phyloP scores from a whole-genome alignment of 176 grass and related monocot genomes.

The Rhynchospora breviuscula region DNA sequence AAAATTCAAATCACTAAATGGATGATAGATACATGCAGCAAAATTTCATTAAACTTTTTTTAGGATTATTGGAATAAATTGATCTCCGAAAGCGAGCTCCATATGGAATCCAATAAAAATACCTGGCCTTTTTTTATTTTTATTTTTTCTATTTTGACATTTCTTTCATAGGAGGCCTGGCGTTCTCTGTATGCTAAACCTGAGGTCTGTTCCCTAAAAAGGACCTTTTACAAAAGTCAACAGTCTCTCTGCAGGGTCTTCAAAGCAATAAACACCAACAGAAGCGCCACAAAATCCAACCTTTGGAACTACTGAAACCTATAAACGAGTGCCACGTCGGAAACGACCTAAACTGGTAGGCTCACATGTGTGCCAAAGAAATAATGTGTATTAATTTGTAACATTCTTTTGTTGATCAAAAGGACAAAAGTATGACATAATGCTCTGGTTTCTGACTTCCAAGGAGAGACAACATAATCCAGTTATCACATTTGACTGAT shows the following conservation, averaged over 20 bases:
- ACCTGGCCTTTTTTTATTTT: background rate
- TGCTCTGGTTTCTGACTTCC: slow-evolving; percentile 22
- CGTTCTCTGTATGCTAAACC: slow-evolving; percentile 25
- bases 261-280: slow-evolving; percentile 15
- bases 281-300: background rate
- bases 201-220: slow-evolving; percentile 26
- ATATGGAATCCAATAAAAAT: background rate
- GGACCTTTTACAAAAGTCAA: slow-evolving; percentile 23
- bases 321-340: background rate
- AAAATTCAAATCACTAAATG: too few species aligned
- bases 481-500: slow-evolving; percentile 25
- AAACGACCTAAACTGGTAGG: background rate
- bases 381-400: slow-evolving; percentile 1
- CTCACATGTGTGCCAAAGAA: slow-evolving; percentile 17
- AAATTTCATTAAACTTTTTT: too few species aligned
- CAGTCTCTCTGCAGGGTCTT: slow-evolving; percentile 16
- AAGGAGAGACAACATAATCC: slow-evolving; percentile 24
- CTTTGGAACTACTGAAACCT: background rate
- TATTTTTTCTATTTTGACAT: too few species aligned
- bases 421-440: slow-evolving; percentile 32
- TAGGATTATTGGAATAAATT: background rate
- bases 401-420: slow-evolving; percentile 18
- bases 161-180: background rate
- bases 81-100: background rate
- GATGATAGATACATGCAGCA: too few species aligned